Conservation (phyloP, 2,329 filamentous ascomycete genomes). For the Pseudocercospora crystallina region DNA sequence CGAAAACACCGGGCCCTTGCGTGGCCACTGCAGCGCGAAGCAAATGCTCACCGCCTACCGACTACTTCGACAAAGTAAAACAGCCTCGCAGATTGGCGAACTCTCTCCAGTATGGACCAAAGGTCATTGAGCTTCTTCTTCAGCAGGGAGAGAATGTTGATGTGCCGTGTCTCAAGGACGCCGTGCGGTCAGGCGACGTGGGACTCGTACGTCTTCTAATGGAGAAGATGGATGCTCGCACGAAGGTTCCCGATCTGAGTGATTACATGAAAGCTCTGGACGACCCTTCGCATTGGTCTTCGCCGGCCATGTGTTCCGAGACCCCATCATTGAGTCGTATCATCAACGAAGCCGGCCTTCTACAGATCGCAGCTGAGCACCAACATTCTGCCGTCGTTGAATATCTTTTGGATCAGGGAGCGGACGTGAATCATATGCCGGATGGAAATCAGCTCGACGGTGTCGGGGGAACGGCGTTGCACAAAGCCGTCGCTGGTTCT, state of each 20-base stretch:
- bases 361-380: conserved; percentile 13
- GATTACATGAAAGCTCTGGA: conserved; percentile 13
- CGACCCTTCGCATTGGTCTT: conserved; percentile 11
- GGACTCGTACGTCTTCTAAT: conserved; percentile 10
- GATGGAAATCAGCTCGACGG: conserved; percentile 4
- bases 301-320: conserved; percentile 14
- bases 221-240: conserved; percentile 10
- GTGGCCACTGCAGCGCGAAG: too few species aligned
- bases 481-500: conserved; percentile 13
- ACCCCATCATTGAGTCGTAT: conserved; percentile 11
- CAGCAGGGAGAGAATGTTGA: conserved; percentile 5
- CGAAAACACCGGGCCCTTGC: too few species aligned
- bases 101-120: conserved; percentile 11
- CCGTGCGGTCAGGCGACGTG: conserved; percentile 9
- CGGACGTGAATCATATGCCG: conserved; percentile 9
- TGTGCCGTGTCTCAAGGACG: conserved; percentile 14
- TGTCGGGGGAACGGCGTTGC: conserved; percentile 12
- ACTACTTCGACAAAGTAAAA: too few species aligned
- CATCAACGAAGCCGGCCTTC: conserved; percentile 14
- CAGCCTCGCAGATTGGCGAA: conserved; percentile 10
- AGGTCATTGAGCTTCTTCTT: conserved; percentile 15
- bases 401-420: conserved; percentile 9
- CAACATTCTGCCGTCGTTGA: conserved; percentile 12
- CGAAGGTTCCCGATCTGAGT: conserved; percentile 11
- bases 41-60: too few species aligned